Conservation (phyloP, 352 stramenopile species). For the Globisporangium viniferum region DNA sequence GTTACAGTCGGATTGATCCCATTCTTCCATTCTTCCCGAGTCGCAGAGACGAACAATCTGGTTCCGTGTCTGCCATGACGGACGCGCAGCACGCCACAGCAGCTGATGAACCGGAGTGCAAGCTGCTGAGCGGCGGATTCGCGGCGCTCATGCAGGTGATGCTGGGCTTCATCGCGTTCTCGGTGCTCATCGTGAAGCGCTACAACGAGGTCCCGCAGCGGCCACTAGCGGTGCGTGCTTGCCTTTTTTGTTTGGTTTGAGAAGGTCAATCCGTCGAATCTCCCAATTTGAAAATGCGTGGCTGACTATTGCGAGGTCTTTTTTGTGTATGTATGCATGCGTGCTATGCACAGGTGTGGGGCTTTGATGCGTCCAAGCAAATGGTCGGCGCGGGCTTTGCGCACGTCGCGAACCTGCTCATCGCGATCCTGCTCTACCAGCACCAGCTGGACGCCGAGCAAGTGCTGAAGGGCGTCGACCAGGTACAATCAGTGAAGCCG, state of each 20-base stretch:
- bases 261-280: neutral
- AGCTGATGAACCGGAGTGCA: constrained; percentile 48
- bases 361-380: constrained; percentile 86
- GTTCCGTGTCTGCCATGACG: neutral
- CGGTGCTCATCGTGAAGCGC: constrained; percentile 78
- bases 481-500: constrained; percentile 29
- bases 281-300: neutral
- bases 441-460: constrained; percentile 23
- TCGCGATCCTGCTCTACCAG: constrained; percentile 80
- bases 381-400: constrained; percentile 82
- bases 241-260: neutral
- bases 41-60: neutral
- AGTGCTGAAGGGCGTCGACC: constrained; percentile 35
- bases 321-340: constrained; percentile 1
- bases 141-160: constrained; percentile 72
- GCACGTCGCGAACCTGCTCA: constrained; percentile 83
- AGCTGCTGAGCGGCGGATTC: constrained; percentile 78
- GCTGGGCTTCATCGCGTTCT: constrained; percentile 80
- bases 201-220: constrained; percentile 67
- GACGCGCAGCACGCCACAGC: constrained; percentile 26
- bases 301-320: neutral
- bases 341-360: constrained; percentile 51
- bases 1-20: neutral
- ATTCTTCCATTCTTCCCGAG: neutral
- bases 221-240: constrained; percentile 54